Evolutionary conservation across 108 stramenopile species (phyloP).

Genomic region (Phaeodactylum tricornutum): DNA sequence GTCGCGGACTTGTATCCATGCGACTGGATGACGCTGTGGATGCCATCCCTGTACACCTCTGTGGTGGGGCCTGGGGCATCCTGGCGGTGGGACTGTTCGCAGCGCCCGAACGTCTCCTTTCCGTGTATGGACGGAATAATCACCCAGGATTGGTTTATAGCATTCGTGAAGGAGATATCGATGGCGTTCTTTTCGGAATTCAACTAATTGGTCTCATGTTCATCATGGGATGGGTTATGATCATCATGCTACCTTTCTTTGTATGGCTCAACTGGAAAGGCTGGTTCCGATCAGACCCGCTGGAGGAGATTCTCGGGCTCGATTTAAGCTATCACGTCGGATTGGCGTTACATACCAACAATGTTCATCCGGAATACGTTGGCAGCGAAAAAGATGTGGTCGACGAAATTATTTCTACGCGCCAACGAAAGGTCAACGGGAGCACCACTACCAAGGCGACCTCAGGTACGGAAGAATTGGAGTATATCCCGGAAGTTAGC

Average conservation of each 20-base stretch:
- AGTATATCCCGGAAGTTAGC: too few species aligned
- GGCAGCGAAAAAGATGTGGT: conserved; percentile 38
- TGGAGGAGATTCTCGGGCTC: conserved; percentile 71
- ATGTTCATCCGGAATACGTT: conserved; percentile 28
- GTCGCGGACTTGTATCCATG: conserved; percentile 30
- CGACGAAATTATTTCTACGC: too few species aligned
- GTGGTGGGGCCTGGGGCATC: conserved; percentile 60
- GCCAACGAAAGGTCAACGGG: too few species aligned
- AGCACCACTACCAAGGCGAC: too few species aligned
- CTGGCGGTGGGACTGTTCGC: conserved; percentile 55
- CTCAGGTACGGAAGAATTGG: too few species aligned
- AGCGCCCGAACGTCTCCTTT: conserved; percentile 6
- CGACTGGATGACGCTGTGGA: conserved; percentile 76
- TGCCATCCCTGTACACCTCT: conserved; percentile 57
- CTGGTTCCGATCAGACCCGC: conserved; percentile 63
- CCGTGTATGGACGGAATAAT: conserved; percentile 11
- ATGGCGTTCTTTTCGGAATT: conserved; percentile 37
- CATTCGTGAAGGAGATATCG: conserved; percentile 15
- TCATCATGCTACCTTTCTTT: conserved; percentile 45
- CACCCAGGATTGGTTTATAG: conserved; percentile 44
- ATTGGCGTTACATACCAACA: background rate
- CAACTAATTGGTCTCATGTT: conserved; percentile 48
- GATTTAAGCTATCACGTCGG: conserved; percentile 69
- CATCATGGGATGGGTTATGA: conserved; percentile 45
- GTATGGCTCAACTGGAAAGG: conserved; percentile 24